These are phyloP conservation scores for Tritrichomonas foetus DNA, from an alignment of 208 protist species.

Conservation along the genomic window DNA sequence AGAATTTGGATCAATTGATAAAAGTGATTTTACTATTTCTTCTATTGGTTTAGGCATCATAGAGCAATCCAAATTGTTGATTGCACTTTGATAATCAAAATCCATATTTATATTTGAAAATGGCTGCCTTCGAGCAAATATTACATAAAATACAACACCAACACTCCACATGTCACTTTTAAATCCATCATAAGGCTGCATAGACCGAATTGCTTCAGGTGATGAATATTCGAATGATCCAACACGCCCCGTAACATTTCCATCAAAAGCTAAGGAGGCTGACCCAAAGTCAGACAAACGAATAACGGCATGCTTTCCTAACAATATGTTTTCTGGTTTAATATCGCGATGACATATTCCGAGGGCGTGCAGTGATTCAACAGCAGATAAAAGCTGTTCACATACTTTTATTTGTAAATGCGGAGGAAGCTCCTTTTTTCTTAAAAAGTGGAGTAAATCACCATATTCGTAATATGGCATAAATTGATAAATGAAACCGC, in stretches of 20 bases:
- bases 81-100: no score
- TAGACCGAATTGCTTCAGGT: not conserved
- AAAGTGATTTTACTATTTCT: no score
- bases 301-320: not conserved
- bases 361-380: not conserved
- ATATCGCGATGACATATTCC: conserved; percentile 22
- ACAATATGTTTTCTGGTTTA: not conserved
- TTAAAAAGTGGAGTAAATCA: not conserved
- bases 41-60: no score
- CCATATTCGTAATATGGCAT: not conserved
- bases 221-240: conserved; percentile 9
- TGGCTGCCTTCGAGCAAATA: not conserved
- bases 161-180: no score
- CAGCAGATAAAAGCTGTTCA: not conserved
- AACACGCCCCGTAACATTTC: not conserved
- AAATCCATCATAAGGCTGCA: conserved; percentile 12
- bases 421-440: not conserved
- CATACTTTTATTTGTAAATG: not conserved
- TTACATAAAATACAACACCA: not conserved
- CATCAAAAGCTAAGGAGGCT: not conserved
- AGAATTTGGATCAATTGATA: no score
- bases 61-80: no score
- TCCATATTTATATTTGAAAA: not conserved
- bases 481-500: not conserved
- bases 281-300: not conserved